Conservation (phyloP, 805 yeast species). For the Zygoascus bituminiphila region DNA sequence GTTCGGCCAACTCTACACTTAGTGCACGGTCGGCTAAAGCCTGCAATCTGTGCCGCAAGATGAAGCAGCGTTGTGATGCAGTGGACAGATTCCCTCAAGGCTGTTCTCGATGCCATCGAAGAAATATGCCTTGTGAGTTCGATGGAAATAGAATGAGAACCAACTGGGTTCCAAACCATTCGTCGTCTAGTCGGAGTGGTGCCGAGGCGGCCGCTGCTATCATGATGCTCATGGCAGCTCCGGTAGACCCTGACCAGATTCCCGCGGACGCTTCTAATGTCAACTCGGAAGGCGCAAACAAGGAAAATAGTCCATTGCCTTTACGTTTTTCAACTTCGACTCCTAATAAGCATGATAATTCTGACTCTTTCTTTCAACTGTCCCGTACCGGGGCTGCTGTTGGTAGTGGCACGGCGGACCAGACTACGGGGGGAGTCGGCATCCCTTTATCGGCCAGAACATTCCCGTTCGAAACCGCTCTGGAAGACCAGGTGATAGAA, state of each 20-base stretch:
- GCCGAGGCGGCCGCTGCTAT: conserved; percentile 3
- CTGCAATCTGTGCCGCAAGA: conserved; percentile 12
- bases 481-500: conserved; percentile 2
- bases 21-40: conserved; percentile 12
- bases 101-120: conserved; percentile 11
- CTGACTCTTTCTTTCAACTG: not conserved
- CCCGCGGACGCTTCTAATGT: not conserved
- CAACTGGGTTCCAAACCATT: not conserved
- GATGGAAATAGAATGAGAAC: conserved; percentile 2
- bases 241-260: not conserved
- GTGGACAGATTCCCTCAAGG: conserved; percentile 11
- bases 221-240: conserved; percentile 4
- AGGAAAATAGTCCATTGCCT: not conserved
- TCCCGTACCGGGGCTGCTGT: too few relatives aligned
- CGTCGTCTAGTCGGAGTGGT: not conserved
- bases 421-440: not conserved
- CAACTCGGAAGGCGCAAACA: not conserved
- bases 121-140: conserved; percentile 4
- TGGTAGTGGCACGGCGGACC: not conserved
- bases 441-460: not conserved
- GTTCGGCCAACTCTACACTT: not conserved
- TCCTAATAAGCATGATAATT: too few relatives aligned
- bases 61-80: conserved; percentile 15
- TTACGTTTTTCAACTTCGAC: not conserved
- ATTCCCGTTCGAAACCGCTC: not conserved